phyloP scores from a whole-genome alignment of 306 rosid species.

The Cucurbita argyrosperma region DNA sequence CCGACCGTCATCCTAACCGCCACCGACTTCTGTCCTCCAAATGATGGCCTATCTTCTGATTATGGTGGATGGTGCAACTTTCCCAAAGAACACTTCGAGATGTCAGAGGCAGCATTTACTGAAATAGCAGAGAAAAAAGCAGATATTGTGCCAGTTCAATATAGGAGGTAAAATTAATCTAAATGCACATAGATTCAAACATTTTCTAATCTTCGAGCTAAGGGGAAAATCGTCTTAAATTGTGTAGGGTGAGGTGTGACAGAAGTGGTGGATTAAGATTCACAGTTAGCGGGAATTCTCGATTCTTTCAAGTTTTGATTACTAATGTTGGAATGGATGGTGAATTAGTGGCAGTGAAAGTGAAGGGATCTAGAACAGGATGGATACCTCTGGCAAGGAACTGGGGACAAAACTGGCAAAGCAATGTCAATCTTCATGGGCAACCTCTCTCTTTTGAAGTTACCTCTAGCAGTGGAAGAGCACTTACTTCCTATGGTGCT shows the following conservation, averaged over 20 bases:
- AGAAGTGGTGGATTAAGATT: slow-evolving; percentile 72
- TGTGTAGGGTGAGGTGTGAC: slow-evolving; percentile 70
- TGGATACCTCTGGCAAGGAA: slow-evolving; percentile 93
- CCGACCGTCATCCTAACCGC: slow-evolving; percentile 76
- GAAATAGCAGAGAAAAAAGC: slow-evolving; percentile 70
- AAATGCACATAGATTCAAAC: neutral
- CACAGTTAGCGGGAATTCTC: slow-evolving; percentile 56
- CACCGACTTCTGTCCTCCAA: slow-evolving; percentile 93
- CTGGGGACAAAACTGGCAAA: slow-evolving; percentile 90
- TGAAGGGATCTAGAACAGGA: slow-evolving; percentile 90
- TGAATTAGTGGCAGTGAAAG: slow-evolving; percentile 76
- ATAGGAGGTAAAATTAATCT: slow-evolving; percentile 48
- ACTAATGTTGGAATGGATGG: slow-evolving; percentile 82
- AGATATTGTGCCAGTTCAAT: slow-evolving; percentile 84
- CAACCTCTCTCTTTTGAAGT: slow-evolving; percentile 95
- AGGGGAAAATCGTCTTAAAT: slow-evolving; percentile 1
- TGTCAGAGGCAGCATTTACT: slow-evolving; percentile 73
- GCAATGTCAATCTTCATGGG: slow-evolving; percentile 55
- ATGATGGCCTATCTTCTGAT: slow-evolving; percentile 67
- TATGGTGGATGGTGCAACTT: slow-evolving; percentile 99
- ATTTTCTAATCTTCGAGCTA: neutral
- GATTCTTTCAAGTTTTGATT: slow-evolving; percentile 62
- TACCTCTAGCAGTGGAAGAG: slow-evolving; percentile 59
- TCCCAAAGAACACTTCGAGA: slow-evolving; percentile 83
- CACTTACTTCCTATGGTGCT: slow-evolving; percentile 67